These are phyloP conservation scores for Ophioceras dolichostomum DNA, from an alignment of 2,329 filamentous ascomycete species.

Conservation along the genomic window DNA sequence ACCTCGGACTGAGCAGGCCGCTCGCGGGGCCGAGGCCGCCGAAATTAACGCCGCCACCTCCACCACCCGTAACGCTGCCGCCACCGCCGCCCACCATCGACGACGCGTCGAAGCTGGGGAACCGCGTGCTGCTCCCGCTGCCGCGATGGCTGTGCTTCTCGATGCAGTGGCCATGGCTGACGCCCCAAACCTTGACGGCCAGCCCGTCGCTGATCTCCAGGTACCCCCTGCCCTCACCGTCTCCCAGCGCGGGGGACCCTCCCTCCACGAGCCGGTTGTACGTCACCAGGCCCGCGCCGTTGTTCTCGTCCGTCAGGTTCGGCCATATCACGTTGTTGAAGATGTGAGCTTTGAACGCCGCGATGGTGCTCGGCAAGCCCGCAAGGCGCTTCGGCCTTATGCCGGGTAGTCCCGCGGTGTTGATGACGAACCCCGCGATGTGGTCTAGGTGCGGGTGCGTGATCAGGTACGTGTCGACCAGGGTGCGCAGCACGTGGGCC, in stretches of 20 bases:
- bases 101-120: constrained; percentile 30
- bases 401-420: constrained; percentile 76
- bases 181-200: constrained; percentile 74
- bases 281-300: constrained; percentile 82
- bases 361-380: constrained; percentile 77
- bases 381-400: constrained; percentile 76
- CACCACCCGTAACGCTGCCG: too few species aligned
- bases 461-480: constrained; percentile 82
- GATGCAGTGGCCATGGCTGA: constrained; percentile 85
- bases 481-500: constrained; percentile 60
- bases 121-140: constrained; percentile 37
- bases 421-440: constrained; percentile 81
- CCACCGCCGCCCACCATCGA: constrained; percentile 5
- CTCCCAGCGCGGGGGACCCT: constrained; percentile 71
- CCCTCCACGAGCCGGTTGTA: constrained; percentile 84
- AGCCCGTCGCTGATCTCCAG: constrained; percentile 80
- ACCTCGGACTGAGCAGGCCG: constrained; percentile 13
- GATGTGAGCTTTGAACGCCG: constrained; percentile 84
- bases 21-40: background rate
- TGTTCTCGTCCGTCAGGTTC: constrained; percentile 91
- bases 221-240: constrained; percentile 71
- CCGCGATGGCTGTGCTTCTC: constrained; percentile 58
- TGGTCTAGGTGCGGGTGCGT: constrained; percentile 98
- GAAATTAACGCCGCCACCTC: background rate
- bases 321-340: constrained; percentile 99